Percentiles rank a stretch among this genome's conserved stretches.
phyloP scores from a whole-genome alignment of 352 stramenopile species.

The Phytopythium montanum region DNA sequence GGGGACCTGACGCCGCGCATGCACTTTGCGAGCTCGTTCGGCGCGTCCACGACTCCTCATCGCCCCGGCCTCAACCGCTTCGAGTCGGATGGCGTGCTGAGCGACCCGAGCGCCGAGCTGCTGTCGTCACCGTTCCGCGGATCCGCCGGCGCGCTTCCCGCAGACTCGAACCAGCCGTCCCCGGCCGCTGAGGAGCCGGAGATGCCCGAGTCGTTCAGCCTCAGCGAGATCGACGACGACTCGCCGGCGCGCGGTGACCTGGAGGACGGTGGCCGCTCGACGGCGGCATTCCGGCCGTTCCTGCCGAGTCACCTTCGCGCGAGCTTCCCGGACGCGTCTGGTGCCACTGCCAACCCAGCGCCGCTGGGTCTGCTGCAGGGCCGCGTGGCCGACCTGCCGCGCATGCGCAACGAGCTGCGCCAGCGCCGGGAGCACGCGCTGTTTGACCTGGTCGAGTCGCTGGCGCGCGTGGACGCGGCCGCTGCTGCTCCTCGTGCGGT shows the following conservation, averaged over 20 bases:
- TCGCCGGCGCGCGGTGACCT: background rate
- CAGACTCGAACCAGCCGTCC: background rate
- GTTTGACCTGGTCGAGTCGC: conserved; percentile 7
- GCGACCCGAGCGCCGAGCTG: conserved; percentile 48
- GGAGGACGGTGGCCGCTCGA: background rate
- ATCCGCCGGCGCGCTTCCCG: background rate
- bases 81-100: conserved; percentile 25
- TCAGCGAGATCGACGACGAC: conserved; percentile 8
- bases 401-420: conserved; percentile 6
- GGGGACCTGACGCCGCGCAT: conserved; percentile 12
- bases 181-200: background rate
- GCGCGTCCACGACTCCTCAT: conserved; percentile 22
- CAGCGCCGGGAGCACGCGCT: conserved; percentile 3
- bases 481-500: background rate
- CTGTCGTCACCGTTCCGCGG: conserved; percentile 20
- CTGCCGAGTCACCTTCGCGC: conserved; percentile 1
- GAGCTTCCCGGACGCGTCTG: background rate
- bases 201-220: conserved; percentile 3
- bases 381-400: conserved; percentile 4
- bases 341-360: background rate
- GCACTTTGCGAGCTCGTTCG: conserved; percentile 4
- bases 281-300: conserved; percentile 1
- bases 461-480: conserved; percentile 1
- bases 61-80: conserved; percentile 30
- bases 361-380: conserved; percentile 4